Base-by-base conservation (phyloP, 768 basidiomycete species). In the Pisolithus sp. region DNA sequence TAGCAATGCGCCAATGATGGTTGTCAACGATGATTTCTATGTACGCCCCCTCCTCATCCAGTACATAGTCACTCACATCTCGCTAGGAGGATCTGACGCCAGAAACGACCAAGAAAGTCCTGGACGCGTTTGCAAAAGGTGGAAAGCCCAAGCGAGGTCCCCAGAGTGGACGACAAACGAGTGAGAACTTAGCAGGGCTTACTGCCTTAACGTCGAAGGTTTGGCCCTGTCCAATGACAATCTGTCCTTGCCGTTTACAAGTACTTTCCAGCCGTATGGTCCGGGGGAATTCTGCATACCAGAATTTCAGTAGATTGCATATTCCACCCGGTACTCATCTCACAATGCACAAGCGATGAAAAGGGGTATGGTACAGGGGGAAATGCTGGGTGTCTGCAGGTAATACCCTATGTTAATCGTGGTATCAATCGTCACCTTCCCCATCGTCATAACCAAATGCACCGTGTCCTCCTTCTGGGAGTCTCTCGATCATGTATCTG, bases 1-100 rank as follows among this genome's bases (percentile, higher is more conserved):
- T 74, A 91, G 88, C 61, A 99, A 97, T 71, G 96, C 93, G 24
- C 92, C 90, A 42, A 98, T 98, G 96, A 76, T 99, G 70, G 93
- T 85, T 54, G 78, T 99, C 61, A 86, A 87, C 24, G 96, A 99
- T 64, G 93, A 98, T 68, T 99, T 93, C 74, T 99, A 96, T 68
- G 93, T 92, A 63, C 55, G 87, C 71, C 62, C 64, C 31, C 60
- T 41, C 7, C 18, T 30, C 42, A 45, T 28, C 51, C 4, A 15
- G 39, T 23, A 21, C 2, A 52, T 46, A 31, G 38, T 39, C 26
- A 39, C 52, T 64, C 30, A 66, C 34, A 43, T 40, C 23, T 20
- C 12, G 52, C 4, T 57, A 93, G 89, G 89, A 92, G 81, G 91
- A 92, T 63, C 75, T 93, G 51, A 91, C 89, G 12, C 74, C 84